Evolutionary conservation across 805 yeast species (phyloP).

Genomic region (Candida ovalis): DNA sequence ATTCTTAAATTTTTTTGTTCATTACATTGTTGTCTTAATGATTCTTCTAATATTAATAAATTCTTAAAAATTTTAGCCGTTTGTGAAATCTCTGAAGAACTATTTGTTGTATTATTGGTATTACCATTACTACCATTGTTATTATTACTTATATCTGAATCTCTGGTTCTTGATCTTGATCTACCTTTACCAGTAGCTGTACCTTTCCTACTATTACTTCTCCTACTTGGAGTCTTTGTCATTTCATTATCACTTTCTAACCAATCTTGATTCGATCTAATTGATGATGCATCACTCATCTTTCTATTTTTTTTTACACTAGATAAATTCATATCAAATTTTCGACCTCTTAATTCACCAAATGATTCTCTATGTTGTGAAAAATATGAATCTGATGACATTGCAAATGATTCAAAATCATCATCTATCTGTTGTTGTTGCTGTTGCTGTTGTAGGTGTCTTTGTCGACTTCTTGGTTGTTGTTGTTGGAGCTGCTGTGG

Average conservation of each 20-base stretch:
- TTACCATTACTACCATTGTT: conserved; percentile 3
- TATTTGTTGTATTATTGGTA: conserved; percentile 4
- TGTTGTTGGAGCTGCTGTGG: too few relatives aligned
- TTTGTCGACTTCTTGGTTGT: too few relatives aligned
- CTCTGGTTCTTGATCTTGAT: conserved; percentile 16
- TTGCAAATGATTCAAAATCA: conserved; percentile 14
- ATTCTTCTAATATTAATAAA: conserved; percentile 79
- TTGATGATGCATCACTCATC: conserved; percentile 28
- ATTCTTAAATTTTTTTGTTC: conserved; percentile 64
- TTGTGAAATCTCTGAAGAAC: conserved; percentile 20
- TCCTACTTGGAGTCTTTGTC: conserved; percentile 18
- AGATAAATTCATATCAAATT: conserved; percentile 10
- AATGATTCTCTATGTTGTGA: conserved; percentile 30
- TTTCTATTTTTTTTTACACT: conserved; percentile 18
- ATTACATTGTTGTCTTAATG: conserved; percentile 74
- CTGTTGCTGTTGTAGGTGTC: too few relatives aligned
- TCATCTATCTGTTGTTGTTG: background rate
- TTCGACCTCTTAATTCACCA: conserved; percentile 22
- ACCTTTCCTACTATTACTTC: conserved; percentile 11
- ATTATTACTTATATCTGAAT: conserved; percentile 4
- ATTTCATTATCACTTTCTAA: conserved; percentile 23
- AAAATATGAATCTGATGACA: conserved; percentile 33
- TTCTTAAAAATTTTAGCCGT: conserved; percentile 77
- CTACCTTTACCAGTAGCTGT: conserved; percentile 15
- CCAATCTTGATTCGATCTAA: conserved; percentile 17